Base-by-base conservation (phyloP, 306 rosid genomes). In the Mimosa bimucronata region DNA sequence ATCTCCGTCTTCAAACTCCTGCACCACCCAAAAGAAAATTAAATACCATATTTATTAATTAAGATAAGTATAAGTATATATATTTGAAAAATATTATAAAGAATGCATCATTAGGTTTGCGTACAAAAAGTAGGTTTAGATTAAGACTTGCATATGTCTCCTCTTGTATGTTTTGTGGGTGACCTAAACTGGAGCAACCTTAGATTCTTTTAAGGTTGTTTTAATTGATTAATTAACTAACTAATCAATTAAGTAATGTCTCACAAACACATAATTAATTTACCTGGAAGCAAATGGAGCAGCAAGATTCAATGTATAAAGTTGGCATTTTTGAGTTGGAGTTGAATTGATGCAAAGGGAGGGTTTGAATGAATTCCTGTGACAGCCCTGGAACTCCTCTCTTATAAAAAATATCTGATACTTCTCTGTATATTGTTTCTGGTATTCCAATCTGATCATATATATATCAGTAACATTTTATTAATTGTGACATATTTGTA, bases 241-340 rank as follows among this genome's bases (percentile, higher is more conserved):
- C 38, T 34, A 34, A 34, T n/a, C n/a, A n/a, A n/a, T 34, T 34
- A 34, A 34, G 38, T 34, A 34, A 34, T 34, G 38, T 6, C 3
- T 34, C 38, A 34, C 38, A 34, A 3, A 34, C 5, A 34, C 38
- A 34, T 45, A 13, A 45, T 45, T 45, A 13, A 13, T 13, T 11
- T 13, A 48, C 89, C 87, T 83, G 89, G 14, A 80, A 83, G 79
- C 89, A 86, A 74, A 86, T 74, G 55, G 89, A 74, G 83, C 89
- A 86, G 71, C 83, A 70, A 3, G 87, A 77, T 1, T 69, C 72
- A 21, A 45, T 83, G 83, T 68, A 68, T 3, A 28, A 44, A 52
- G 69, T 61, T 13, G 58, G 37, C 58, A 77, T 77, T 53, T 69
- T 53, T n/a, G 16, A 2, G 5, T 34, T 28, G 60, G 85, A 64